A percentile compares a stretch with the other conserved stretches of the same genome.
These are phyloP conservation scores for Prunus yedoensis DNA, from an alignment of 331 rosid genomes.

Conservation along the genomic window DNA sequence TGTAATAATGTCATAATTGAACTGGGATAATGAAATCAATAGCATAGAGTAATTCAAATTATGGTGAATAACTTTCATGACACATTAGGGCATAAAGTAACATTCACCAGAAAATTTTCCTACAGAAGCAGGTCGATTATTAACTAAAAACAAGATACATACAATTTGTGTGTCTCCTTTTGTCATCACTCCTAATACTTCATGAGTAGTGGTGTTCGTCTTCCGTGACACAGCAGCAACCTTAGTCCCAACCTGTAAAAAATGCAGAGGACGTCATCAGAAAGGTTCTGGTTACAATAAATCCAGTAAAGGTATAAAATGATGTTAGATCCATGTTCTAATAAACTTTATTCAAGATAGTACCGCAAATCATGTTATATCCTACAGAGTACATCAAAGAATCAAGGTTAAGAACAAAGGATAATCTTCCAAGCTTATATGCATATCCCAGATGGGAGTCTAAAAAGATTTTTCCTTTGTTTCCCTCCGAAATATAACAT, in stretches of 20 bases:
- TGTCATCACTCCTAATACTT: slow-evolving; percentile 85
- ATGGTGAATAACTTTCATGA: not conserved
- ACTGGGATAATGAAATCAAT: not conserved
- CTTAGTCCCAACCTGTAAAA: slow-evolving; percentile 81
- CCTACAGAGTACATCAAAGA: not conserved
- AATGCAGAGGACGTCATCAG: slow-evolving; percentile 7
- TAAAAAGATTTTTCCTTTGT: not conserved
- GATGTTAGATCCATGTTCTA: not conserved
- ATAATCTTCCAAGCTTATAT: not conserved
- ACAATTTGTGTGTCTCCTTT: slow-evolving; percentile 89
- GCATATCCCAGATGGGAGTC: not conserved
- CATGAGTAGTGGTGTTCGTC: slow-evolving; percentile 94
- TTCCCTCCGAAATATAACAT: not conserved
- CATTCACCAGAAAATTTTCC: not conserved
- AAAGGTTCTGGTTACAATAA: slow-evolving; percentile 5
- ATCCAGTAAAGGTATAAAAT: slow-evolving; percentile 9
- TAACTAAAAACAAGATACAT: slow-evolving; percentile 35
- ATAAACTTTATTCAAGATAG: not conserved
- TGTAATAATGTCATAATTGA: not conserved
- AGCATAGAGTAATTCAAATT: not conserved
- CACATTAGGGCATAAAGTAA: slow-evolving; percentile 8
- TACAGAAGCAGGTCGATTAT: not conserved
- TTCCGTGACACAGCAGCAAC: slow-evolving; percentile 94
- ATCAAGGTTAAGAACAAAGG: slow-evolving; percentile 3
- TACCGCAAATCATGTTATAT: not conserved